phyloP scores from a whole-genome alignment of 2,329 filamentous ascomycete species.

The Hypoxylon sp. region DNA sequence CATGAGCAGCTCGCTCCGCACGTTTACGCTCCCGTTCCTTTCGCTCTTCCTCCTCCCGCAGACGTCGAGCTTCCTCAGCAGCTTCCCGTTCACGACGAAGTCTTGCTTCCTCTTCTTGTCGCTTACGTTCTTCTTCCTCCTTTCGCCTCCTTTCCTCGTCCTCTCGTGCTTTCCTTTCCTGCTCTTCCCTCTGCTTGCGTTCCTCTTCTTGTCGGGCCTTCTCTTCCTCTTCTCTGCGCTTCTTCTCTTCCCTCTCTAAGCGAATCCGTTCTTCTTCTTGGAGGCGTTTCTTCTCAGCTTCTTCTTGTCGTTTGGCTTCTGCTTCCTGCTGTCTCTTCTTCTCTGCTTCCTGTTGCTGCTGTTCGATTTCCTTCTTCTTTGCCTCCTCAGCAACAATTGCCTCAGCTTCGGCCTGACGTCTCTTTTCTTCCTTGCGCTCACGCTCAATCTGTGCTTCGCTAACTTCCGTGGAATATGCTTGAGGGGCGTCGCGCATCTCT shows the following conservation, averaged over 20 bases:
- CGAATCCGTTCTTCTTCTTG: conserved; percentile 55
- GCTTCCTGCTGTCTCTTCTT: conserved; percentile 51
- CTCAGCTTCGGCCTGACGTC: conserved; percentile 54
- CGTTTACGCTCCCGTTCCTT: conserved; percentile 63
- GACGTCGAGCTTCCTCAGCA: conserved; percentile 57
- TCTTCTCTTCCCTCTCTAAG: conserved; percentile 47
- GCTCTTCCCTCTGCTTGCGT: conserved; percentile 48
- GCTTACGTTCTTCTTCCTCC: conserved; percentile 57
- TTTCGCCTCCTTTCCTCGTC: conserved; percentile 56
- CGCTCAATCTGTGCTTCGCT: conserved; percentile 54
- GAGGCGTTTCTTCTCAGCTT: conserved; percentile 54
- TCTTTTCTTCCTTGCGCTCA: conserved; percentile 58
- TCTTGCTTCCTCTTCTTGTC: conserved; percentile 58
- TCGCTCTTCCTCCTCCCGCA: conserved; percentile 66
- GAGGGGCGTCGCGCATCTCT: conserved; percentile 67
- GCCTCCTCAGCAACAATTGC: conserved; percentile 49
- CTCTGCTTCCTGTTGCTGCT: conserved; percentile 49
- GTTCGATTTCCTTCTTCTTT: conserved; percentile 54
- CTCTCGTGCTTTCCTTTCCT: conserved; percentile 50
- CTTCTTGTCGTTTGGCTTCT: conserved; percentile 50
- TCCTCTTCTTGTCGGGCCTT: conserved; percentile 47
- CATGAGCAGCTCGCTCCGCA: conserved; percentile 64
- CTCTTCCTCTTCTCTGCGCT: conserved; percentile 55
- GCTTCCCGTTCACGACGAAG: conserved; percentile 50
- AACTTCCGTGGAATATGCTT: conserved; percentile 50